Conservation (phyloP, 2,329 filamentous ascomycete genomes). For the Alternaria viburni region DNA sequence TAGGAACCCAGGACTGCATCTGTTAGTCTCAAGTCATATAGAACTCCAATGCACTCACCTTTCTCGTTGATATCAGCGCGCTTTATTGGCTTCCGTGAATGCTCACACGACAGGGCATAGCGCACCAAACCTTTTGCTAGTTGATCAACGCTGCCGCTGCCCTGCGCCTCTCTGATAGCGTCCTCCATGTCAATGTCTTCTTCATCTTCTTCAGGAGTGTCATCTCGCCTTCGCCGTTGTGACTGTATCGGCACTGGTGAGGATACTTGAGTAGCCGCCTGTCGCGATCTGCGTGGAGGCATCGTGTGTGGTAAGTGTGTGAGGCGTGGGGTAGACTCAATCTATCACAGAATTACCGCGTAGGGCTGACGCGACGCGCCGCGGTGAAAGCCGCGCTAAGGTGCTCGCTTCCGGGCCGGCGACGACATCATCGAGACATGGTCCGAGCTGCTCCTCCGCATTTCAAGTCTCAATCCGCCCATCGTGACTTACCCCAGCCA, state of each 20-base stretch:
- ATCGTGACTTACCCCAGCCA: not conserved
- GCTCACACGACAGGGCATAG: slow-evolving; percentile 66
- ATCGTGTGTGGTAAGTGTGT: slow-evolving; percentile 1
- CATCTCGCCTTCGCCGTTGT: slow-evolving; percentile 24
- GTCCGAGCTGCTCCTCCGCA: slow-evolving; percentile 16
- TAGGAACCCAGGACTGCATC: slow-evolving; percentile 69
- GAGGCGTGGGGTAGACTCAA: not conserved
- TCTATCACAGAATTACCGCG: not conserved
- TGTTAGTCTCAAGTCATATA: slow-evolving; percentile 6
- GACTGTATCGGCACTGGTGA: slow-evolving; percentile 24
- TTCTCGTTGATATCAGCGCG: slow-evolving; percentile 65
- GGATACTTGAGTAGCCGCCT: slow-evolving; percentile 17
- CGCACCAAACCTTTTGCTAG: slow-evolving; percentile 68
- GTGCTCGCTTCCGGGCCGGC: not conserved
- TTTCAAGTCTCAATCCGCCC: slow-evolving; percentile 3
- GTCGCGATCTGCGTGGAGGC: slow-evolving; percentile 7
- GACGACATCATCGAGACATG: slow-evolving; percentile 25
- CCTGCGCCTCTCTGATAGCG: slow-evolving; percentile 2
- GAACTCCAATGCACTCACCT: slow-evolving; percentile 25
- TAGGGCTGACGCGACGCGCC: slow-evolving; percentile 29
- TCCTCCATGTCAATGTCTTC: slow-evolving; percentile 29
- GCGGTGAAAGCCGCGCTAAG: slow-evolving; percentile 5
- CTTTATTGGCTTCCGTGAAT: slow-evolving; percentile 63
- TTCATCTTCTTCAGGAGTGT: slow-evolving; percentile 28
- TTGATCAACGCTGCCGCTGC: slow-evolving; percentile 46